Evolutionary conservation across 305 asterid genomes (phyloP), one percentile per base, ranked within the genome.

Genomic region (Fraxinus xanthoxyloides): DNA sequence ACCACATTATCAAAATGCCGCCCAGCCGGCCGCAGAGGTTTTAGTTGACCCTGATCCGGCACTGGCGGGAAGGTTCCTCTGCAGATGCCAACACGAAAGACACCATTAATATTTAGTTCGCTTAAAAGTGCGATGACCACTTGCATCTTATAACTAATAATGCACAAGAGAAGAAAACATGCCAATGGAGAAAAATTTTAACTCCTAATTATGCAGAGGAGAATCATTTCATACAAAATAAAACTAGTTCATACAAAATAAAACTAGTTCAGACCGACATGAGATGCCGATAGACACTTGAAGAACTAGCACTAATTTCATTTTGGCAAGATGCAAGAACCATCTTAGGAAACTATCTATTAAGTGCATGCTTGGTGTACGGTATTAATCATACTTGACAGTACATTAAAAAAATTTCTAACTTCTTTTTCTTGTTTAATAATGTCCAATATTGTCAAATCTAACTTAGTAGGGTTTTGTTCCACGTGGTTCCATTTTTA

Each of bases 21-120:
- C 99, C 99, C 99, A 95, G 83, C 97, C 99, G 77, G 97, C 93
- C 80, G 97, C 98, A 40, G 92, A 82, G 84, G 97, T 77, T 86
- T 85, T 93, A 81, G 90, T 85, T 54, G 96, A 76, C 69, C 87
- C 93, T 38, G 98, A 87, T 86, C 89, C 98, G 12, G 89, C 82
- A 38, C 83, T 46, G 9, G 96, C 72, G 24, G 98, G 98, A 77
- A 95, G 98, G 86, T 83, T 92, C 86, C 89, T 92, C 98, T 95
- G 97, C 86, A 87, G 36, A 87, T 70, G 72, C 79, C 87, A 84
- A 81, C 32, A 84, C 80, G 31, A 5, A 67, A 83, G 38, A 69
- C 38, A 15, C 74, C 9, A 30, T 82, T 17, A 40, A 77, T 77
- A 69, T 19, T 6, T 78, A n/a, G 70, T 59, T 76, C 78, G 36